Base-by-base conservation (phyloP, 352 stramenopile genomes). In the Pythium vanterpoolii region DNA sequence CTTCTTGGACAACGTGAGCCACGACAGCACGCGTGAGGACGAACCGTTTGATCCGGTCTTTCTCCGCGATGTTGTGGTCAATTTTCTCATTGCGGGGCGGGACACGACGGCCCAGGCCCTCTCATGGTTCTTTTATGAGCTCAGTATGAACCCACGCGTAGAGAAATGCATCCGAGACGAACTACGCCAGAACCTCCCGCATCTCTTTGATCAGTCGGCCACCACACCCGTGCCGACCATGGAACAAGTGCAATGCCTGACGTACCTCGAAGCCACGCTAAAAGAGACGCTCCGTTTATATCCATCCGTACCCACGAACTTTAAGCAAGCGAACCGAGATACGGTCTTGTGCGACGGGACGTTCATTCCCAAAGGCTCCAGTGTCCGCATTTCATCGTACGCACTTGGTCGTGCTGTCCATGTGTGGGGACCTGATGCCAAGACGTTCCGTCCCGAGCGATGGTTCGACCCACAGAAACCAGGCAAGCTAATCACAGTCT, bases 21-120 rank as follows among this genome's bases (percentile, higher is more conserved):
- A 27, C 23, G 42, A 39, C 13, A 62, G 58, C 3, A n/a, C n/a
- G n/a, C n/a, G n/a, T n/a, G 47, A 64, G 9, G 65, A 66, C 19
- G 53, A 24, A 14, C 42, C 30, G 28, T 70, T 83, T 21, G 66
- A 83, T 26, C 72, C 73, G 4, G 66, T 45, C 0, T 86, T 75
- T 34, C 44, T 95, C 0, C 79, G 80, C 11, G 77, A 94, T 56
- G 83, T 96, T 38, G 73, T 90, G n/a, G 64, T 94, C 10, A 90
- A 78, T 52, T 89, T 94, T 50, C 62, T 96, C 34, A 86, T 94
- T 19, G 87, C 82, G 21, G 83, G 87, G 0, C 69, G 83, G 1
- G 82, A 95, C 58, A 92, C 82, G 0, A 90, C 85, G 3, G 82
- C 83, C 0, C 79, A 86, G 63, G 77, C 82, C 5, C 57, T 95